phyloP scores from a whole-genome alignment of 176 grass and related monocot species.

The Elaeis guineensis region DNA sequence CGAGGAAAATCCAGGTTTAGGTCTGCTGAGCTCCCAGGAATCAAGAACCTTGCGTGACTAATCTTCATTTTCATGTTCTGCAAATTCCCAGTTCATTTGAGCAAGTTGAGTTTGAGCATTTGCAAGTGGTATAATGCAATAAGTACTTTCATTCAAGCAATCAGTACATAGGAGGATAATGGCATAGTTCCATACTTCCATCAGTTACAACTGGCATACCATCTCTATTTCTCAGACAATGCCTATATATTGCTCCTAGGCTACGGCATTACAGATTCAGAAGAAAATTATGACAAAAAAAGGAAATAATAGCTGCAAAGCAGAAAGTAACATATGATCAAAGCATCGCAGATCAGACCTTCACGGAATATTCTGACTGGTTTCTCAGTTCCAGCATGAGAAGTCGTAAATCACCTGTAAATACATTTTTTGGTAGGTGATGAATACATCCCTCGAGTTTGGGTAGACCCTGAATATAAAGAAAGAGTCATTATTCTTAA shows the following conservation, averaged over 20 bases:
- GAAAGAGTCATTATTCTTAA: slow-evolving; percentile 18
- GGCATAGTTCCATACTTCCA: no score
- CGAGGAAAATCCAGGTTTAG: slow-evolving; percentile 43
- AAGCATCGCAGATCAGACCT: slow-evolving; percentile 38
- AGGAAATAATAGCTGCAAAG: slow-evolving; percentile 12
- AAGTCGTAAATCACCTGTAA: slow-evolving; percentile 67
- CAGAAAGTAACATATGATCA: background rate
- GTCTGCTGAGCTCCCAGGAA: slow-evolving; percentile 44
- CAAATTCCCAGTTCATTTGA: slow-evolving; percentile 8
- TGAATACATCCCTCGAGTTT: slow-evolving; percentile 80
- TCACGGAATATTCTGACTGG: slow-evolving; percentile 68
- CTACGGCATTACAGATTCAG: background rate
- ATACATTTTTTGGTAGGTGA: slow-evolving; percentile 50
- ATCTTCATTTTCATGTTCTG: slow-evolving; percentile 95
- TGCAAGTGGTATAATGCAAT: no score
- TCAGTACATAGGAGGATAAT: no score
- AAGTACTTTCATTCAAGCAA: no score
- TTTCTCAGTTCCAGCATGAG: slow-evolving; percentile 68
- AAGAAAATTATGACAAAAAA: slow-evolving; percentile 9
- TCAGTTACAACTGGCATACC: no score
- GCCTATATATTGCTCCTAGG: background rate
- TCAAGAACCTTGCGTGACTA: slow-evolving; percentile 77
- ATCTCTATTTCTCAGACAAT: no score
- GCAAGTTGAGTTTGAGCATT: background rate
- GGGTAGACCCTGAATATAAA: slow-evolving; percentile 57